A percentile compares a stretch with the other conserved stretches of the same genome.
Conservation (phyloP, 148 eudicot genomes). For the Cornus suecica region DNA sequence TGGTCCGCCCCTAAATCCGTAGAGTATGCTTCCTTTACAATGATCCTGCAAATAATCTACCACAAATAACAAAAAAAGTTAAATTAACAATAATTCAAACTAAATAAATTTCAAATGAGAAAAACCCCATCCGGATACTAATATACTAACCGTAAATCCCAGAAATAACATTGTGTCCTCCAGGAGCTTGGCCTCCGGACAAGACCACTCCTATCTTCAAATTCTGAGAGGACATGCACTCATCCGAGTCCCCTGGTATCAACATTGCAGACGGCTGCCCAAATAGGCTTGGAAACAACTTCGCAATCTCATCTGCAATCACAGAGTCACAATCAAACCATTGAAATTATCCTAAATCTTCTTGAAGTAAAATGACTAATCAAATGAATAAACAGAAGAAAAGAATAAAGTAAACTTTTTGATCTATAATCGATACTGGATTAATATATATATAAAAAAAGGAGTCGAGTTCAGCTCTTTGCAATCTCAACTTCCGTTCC, state of each 20-base stretch:
- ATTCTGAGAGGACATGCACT: slow-evolving; percentile 35
- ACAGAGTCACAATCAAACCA: slow-evolving; percentile 11
- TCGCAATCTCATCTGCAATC: slow-evolving; percentile 83
- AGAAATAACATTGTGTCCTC: slow-evolving; percentile 97
- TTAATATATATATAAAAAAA: too few species aligned
- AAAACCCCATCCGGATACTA: neutral
- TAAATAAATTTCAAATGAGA: neutral
- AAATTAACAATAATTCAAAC: slow-evolving; percentile 2
- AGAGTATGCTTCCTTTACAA: slow-evolving; percentile 74
- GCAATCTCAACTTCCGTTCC: slow-evolving; percentile 81
- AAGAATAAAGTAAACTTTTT: too few species aligned
- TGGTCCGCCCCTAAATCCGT: slow-evolving; percentile 97
- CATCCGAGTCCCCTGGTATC: slow-evolving; percentile 56
- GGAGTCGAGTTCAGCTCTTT: too few species aligned
- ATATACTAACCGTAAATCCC: slow-evolving; percentile 80
- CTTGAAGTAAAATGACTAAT: neutral
- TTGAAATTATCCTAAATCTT: neutral
- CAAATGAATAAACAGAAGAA: too few species aligned
- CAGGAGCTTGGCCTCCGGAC: slow-evolving; percentile 99
- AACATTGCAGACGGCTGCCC: slow-evolving; percentile 83
- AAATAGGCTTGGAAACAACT: slow-evolving; percentile 73
- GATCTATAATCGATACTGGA: too few species aligned
- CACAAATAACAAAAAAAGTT: slow-evolving; percentile 1
- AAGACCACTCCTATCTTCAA: slow-evolving; percentile 91
- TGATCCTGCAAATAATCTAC: slow-evolving; percentile 88